Conservation (phyloP, 2,329 filamentous ascomycete species). For the Botrytis porri region DNA sequence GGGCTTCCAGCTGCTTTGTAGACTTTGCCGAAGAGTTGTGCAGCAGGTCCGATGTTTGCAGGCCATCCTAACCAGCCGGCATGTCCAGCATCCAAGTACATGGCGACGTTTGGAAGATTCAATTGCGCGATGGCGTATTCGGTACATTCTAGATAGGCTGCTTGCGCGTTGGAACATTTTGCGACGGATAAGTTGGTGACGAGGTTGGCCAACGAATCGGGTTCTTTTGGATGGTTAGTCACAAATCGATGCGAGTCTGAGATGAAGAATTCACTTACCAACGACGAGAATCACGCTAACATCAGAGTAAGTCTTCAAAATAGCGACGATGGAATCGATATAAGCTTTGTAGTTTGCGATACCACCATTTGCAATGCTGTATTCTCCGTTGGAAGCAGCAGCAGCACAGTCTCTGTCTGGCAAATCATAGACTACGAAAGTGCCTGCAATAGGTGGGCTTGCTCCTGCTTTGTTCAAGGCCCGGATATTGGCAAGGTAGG, state of each 20-base stretch:
- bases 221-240: constrained; percentile 43
- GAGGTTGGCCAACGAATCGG: constrained; percentile 61
- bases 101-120: constrained; percentile 59
- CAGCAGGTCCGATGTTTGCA: constrained; percentile 54
- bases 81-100: constrained; percentile 64
- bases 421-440: constrained; percentile 61
- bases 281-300: constrained; percentile 48
- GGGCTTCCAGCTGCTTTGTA: constrained; percentile 48
- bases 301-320: constrained; percentile 53
- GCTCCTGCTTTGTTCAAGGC: constrained; percentile 48
- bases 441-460: constrained; percentile 45
- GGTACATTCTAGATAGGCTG: constrained; percentile 53
- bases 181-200: constrained; percentile 56
- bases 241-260: not conserved
- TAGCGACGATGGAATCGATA: constrained; percentile 52
- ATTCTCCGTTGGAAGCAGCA: constrained; percentile 61
- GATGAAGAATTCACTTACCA: constrained; percentile 38
- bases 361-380: constrained; percentile 50
- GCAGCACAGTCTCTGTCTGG: constrained; percentile 63
- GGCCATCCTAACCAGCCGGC: constrained; percentile 64
- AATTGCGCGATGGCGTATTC: constrained; percentile 55
- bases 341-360: constrained; percentile 52
- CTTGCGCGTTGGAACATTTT: constrained; percentile 53
- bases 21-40: constrained; percentile 46
- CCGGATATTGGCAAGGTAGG: constrained; percentile 48